These are phyloP conservation scores for Hepatocystis sp. DNA, from an alignment of 169 alveolate species.

Conservation along the genomic window DNA sequence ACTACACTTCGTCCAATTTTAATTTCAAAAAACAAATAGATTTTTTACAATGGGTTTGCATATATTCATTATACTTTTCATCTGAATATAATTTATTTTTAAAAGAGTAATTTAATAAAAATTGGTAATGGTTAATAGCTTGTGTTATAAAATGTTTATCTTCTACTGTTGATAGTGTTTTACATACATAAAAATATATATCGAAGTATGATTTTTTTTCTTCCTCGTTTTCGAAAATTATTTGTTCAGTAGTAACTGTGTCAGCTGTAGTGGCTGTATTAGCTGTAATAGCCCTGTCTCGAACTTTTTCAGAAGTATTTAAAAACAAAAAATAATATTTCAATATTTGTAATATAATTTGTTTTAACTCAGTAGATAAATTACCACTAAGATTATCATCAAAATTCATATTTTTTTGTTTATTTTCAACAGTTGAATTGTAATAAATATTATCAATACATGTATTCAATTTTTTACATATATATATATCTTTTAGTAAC, in stretches of 20 bases:
- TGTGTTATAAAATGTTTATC: constrained; percentile 26
- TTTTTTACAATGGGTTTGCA: constrained; percentile 33
- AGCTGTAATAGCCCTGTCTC: too few species aligned
- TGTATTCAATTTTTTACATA: constrained; percentile 47
- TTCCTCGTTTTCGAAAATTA: constrained; percentile 44
- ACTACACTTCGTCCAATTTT: constrained; percentile 20
- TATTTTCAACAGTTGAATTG: constrained; percentile 15
- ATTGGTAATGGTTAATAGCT: constrained; percentile 42
- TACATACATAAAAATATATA: constrained; percentile 66
- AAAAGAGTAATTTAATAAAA: constrained; percentile 30
- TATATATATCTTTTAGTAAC: constrained; percentile 40
- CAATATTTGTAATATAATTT: constrained; percentile 16
- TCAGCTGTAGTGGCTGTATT: too few species aligned
- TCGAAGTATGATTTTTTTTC: constrained; percentile 72
- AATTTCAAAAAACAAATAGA: constrained; percentile 27
- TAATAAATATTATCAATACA: constrained; percentile 40
- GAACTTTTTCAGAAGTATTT: constrained; percentile 51
- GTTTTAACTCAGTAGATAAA: constrained; percentile 23
- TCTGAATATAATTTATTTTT: constrained; percentile 64
- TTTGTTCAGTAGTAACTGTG: constrained; percentile 1
- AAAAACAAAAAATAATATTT: constrained; percentile 50
- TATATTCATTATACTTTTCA: constrained; percentile 48
- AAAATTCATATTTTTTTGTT: constrained; percentile 14
- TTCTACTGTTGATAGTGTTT: constrained; percentile 60
- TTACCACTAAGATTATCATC: constrained; percentile 44